phyloP scores from a whole-genome alignment of 352 stramenopile species.

The Blastocystis sp. region DNA sequence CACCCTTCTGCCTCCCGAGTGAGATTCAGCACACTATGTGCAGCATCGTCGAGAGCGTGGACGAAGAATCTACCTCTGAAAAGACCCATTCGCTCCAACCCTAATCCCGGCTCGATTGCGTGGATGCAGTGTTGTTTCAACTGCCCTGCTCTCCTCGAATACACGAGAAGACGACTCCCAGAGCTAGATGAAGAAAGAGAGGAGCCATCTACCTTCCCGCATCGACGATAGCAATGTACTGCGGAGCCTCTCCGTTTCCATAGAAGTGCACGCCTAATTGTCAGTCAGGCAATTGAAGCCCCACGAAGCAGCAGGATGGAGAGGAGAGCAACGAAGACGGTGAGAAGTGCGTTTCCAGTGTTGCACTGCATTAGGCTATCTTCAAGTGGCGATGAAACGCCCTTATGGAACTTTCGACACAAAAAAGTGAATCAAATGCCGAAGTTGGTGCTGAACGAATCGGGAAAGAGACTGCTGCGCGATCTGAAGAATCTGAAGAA shows the following conservation, averaged over 20 bases:
- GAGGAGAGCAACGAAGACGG: background rate
- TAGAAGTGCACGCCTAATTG: too few relatives aligned
- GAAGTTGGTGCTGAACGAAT: constrained; percentile 79
- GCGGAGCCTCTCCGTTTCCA: background rate
- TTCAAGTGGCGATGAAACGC: background rate
- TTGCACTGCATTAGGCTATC: too few relatives aligned
- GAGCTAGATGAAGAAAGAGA: constrained; percentile 19
- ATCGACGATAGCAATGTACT: constrained; percentile 36
- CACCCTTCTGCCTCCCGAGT: background rate
- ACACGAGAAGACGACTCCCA: constrained; percentile 54
- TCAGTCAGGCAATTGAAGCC: too few relatives aligned
- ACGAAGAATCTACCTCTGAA: constrained; percentile 28
- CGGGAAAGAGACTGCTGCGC: constrained; percentile 88
- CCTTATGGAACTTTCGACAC: background rate
- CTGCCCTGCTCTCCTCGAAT: background rate
- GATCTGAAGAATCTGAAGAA: constrained; percentile 96
- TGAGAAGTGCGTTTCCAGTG: background rate
- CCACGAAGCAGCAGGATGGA: background rate
- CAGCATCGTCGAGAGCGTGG: background rate
- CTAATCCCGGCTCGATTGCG: constrained; percentile 41
- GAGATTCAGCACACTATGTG: background rate
- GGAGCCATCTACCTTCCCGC: constrained; percentile 40
- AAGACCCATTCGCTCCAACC: background rate
- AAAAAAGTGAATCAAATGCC: background rate
- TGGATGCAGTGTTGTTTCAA: background rate